Evolutionary conservation across 345 rosid species (phyloP).

Genomic region (Euphorbia lathyris): DNA sequence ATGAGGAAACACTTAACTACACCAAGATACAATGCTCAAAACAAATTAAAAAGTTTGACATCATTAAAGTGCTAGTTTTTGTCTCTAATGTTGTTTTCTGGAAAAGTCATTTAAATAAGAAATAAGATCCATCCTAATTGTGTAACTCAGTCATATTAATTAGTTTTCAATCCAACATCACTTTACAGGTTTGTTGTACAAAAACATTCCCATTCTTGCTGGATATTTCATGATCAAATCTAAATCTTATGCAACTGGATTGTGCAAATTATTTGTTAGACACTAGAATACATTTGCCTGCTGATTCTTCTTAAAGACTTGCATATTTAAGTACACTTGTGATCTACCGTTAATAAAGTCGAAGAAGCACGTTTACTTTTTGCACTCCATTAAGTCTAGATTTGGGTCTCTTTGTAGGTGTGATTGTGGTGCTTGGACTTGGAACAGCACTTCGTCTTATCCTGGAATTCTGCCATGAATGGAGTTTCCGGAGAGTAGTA

Average conservation of each 20-base stretch:
- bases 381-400: background rate
- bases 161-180: background rate
- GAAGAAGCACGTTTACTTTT: background rate
- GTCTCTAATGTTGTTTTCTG: background rate
- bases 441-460: conserved; percentile 82
- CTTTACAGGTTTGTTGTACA: too few relatives aligned
- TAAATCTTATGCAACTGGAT: background rate
- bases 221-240: too few relatives aligned
- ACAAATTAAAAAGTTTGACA: background rate
- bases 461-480: conserved; percentile 77
- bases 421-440: conserved; percentile 86
- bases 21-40: background rate
- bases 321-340: background rate
- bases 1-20: background rate
- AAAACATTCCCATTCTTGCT: too few relatives aligned
- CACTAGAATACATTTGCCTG: background rate
- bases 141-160: background rate
- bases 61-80: background rate
- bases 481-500: conserved; percentile 71
- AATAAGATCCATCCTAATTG: background rate
- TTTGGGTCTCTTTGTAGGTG: conserved; percentile 43
- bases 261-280: background rate
- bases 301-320: background rate
- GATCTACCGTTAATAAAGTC: background rate
- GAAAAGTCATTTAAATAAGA: background rate